These are phyloP conservation scores for Symbiodinium pilosum DNA, from an alignment of 73 alveolate species.

Conservation along the genomic window DNA sequence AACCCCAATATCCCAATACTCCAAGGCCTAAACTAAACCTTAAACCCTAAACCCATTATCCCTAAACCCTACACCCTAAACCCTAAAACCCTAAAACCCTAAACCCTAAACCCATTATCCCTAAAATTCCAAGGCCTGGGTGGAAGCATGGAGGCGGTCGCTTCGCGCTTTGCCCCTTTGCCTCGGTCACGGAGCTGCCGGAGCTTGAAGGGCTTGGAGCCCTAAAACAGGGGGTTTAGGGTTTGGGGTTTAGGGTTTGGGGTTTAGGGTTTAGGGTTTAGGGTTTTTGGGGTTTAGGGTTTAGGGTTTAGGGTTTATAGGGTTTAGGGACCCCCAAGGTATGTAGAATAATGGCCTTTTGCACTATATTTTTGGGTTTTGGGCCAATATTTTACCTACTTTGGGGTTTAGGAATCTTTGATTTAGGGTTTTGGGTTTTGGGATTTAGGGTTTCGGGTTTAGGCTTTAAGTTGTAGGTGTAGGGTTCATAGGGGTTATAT, in stretches of 20 bases:
- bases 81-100: no score
- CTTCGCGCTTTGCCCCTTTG: constrained; percentile 82
- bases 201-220: neutral
- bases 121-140: neutral
- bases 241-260: neutral
- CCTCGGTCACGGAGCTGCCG: constrained; percentile 15
- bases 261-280: neutral
- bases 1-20: no score
- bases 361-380: no score
- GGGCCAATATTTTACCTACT: no score
- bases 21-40: no score
- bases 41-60: no score
- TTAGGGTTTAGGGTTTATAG: neutral
- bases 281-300: neutral
- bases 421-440: neutral
- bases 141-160: constrained; percentile 58
- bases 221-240: neutral
- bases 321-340: no score
- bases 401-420: no score
- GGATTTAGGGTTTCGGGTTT: neutral
- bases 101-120: no score
- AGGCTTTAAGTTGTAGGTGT: neutral
- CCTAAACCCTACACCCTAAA: no score
- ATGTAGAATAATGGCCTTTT: no score
- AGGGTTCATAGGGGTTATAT: neutral